phyloP scores from a whole-genome alignment of 192 early-diverging fungal genomes.

The Coemansia sp. region DNA sequence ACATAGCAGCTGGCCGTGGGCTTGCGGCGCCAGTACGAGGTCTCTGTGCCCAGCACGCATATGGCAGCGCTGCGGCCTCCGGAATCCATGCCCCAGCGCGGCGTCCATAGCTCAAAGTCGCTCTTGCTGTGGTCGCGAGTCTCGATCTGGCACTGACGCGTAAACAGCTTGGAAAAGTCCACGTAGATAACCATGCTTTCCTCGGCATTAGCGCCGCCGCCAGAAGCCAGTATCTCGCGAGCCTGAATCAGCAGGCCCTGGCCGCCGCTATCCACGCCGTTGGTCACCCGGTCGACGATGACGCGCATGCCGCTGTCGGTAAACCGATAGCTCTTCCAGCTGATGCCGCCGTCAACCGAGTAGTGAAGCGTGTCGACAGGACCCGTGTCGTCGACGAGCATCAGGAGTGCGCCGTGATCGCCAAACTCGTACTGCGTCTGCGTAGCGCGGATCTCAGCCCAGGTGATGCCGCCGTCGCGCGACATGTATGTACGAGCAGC shows the following conservation, averaged over 20 bases:
- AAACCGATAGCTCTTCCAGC: constrained; percentile 67
- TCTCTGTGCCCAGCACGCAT: constrained; percentile 61
- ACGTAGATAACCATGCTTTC: constrained; percentile 49
- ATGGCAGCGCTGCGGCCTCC: constrained; percentile 59
- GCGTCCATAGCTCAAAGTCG: constrained; percentile 91
- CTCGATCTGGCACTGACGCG: constrained; percentile 54
- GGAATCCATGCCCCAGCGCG: constrained; percentile 29
- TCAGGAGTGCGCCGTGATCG: constrained; percentile 84
- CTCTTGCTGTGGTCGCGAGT: constrained; percentile 54
- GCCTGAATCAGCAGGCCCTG: constrained; percentile 75
- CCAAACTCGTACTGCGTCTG: constrained; percentile 80
- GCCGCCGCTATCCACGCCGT: constrained; percentile 63
- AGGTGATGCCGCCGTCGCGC: constrained; percentile 81
- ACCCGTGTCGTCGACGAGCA: constrained; percentile 68
- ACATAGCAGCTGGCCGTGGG: constrained; percentile 64
- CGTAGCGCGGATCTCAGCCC: constrained; percentile 68
- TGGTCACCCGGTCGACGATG: constrained; percentile 59
- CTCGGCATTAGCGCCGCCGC: constrained; percentile 20
- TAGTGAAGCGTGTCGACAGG: constrained; percentile 67
- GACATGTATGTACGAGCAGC: constrained; percentile 74
- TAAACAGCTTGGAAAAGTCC: constrained; percentile 58
- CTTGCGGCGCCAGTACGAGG: constrained; percentile 75
- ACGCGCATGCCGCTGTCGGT: constrained; percentile 53
- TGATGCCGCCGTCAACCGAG: constrained; percentile 76
- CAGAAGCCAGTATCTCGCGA: constrained; percentile 22